These are phyloP conservation scores for Sarcodon sp. DNA, from an alignment of 768 basidiomycete genomes.

Conservation along the genomic window DNA sequence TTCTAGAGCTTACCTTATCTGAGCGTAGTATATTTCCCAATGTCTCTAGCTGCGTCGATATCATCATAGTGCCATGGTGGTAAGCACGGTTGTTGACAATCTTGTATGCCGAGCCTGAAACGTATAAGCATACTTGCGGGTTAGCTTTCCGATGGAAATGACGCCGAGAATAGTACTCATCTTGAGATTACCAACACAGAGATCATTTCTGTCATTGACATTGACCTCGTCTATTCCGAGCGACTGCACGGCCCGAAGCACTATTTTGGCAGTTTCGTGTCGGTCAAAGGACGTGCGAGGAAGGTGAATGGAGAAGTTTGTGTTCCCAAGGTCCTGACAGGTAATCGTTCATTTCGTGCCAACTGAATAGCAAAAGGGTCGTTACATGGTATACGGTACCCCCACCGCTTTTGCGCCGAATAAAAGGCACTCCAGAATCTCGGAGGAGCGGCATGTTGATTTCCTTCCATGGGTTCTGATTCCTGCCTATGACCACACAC, in stretches of 20 bases:
- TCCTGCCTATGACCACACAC: conserved; percentile 88
- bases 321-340: conserved; percentile 85
- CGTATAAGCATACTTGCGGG: conserved; percentile 28
- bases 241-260: conserved; percentile 62
- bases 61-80: conserved; percentile 98
- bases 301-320: conserved; percentile 91
- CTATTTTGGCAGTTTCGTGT: conserved; percentile 60
- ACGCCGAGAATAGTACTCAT: conserved; percentile 38
- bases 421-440: conserved; percentile 48
- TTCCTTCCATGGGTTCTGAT: conserved; percentile 99
- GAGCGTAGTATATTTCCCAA: conserved; percentile 62
- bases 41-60: conserved; percentile 62
- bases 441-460: conserved; percentile 59
- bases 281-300: conserved; percentile 75
- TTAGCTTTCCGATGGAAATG: conserved; percentile 7
- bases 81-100: conserved; percentile 85
- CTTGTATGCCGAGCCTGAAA: conserved; percentile 97
- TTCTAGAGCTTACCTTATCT: conserved; percentile 36
- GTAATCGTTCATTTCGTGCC: background rate
- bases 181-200: conserved; percentile 79
- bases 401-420: conserved; percentile 83
- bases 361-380: background rate
- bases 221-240: conserved; percentile 57
- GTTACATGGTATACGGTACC: conserved; percentile 92
- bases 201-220: conserved; percentile 86